Percentiles rank a stretch among this genome's conserved stretches.
Evolutionary conservation across 1,284 basidiomycete genomes (phyloP).

Genomic region (Melampsora larici-populina): DNA sequence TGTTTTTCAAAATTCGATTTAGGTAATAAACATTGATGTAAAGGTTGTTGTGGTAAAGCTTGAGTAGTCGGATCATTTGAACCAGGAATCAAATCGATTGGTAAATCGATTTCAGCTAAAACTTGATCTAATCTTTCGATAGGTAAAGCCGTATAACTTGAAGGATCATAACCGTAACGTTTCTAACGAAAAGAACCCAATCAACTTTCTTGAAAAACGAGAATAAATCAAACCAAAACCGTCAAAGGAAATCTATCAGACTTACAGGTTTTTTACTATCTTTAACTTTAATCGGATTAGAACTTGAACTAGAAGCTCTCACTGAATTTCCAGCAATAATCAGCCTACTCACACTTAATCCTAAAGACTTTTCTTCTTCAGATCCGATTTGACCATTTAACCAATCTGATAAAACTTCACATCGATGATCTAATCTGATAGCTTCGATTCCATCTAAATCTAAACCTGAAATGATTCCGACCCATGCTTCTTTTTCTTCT

Average conservation of each 20-base stretch:
- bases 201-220: background rate
- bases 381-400: slow-evolving; percentile 34
- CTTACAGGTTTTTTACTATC: slow-evolving; percentile 2
- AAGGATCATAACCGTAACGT: slow-evolving; percentile 63
- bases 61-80: slow-evolving; percentile 78
- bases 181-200: slow-evolving; percentile 49
- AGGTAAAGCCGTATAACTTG: slow-evolving; percentile 70
- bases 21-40: slow-evolving; percentile 88
- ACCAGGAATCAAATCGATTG: slow-evolving; percentile 80
- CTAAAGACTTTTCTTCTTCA: slow-evolving; percentile 62
- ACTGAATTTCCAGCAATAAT: slow-evolving; percentile 84
- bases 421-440: background rate
- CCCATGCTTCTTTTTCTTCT: slow-evolving; percentile 4
- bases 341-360: slow-evolving; percentile 71
- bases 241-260: background rate
- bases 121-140: slow-evolving; percentile 67
- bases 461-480: slow-evolving; percentile 32
- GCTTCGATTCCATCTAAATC: slow-evolving; percentile 28
- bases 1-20: slow-evolving; percentile 59
- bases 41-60: slow-evolving; percentile 87
- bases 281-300: background rate
- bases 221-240: background rate
- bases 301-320: slow-evolving; percentile 23
- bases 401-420: slow-evolving; percentile 15
- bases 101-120: slow-evolving; percentile 69